Base-by-base conservation (phyloP, 2,329 filamentous ascomycete genomes). In the Epichloe gansuensis region DNA sequence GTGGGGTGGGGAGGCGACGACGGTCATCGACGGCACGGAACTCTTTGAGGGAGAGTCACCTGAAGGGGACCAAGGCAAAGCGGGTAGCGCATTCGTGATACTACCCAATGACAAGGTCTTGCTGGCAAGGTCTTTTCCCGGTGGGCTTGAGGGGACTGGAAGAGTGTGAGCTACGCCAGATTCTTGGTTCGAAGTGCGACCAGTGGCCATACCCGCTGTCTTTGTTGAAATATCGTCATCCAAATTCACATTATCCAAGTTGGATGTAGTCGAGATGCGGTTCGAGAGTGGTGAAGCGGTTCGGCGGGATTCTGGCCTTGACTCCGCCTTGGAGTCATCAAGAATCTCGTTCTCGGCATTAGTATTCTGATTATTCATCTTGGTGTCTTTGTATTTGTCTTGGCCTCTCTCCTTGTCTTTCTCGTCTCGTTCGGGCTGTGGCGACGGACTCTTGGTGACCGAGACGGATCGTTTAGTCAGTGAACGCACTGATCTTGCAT, bases 11-110 rank as follows among this genome's bases (percentile, higher is more conserved):
- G 65, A 65, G 46, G 63, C 60, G 37, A 63, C 60, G 37, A 62
- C 58, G 51, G 63, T 59, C 56, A 64, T 60, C 57, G 61, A 68
- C 58, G 60, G 70, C 62, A 58, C 59, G 23, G 67, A 66, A 55
- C 69, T 74, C 64, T 77, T 81, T 15, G 72, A 62, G 4, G 73
- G 69, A 23, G 73, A 69, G 52, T 71, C 70, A 52, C 78, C 73
- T 43, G 80, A 71, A 41, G 83, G 79, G 17, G 80, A 82, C 84
- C 85, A 88, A 54, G 84, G 82, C 69, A 88, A 80, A 35, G 86
- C 76, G 38, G 87, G 85, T 49, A 93, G 75, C 46, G 78, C 81
- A 52, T 80, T 84, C 41, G 86, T 83, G 51, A 93, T 78, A 59
- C 86, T 88, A 67, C 83, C 82, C 39, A 82, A 74, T 44, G 81